Conservation (phyloP, 176 grass and related monocot species). For the Hordeum vulgare region MorexV3_pseudomolecules_assembly NC_058519.1:648068289-648068788, state of each 20-base stretch:
- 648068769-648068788: slow-evolving; percentile 95
- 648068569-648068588: slow-evolving; percentile 99
- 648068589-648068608: slow-evolving; percentile 72
- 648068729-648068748: slow-evolving; percentile 59
- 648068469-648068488: slow-evolving; percentile 85
- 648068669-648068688: slow-evolving; percentile 36
- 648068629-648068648: slow-evolving; percentile 77
- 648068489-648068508: slow-evolving; percentile 95
- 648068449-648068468: slow-evolving; percentile 79
- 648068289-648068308: slow-evolving; percentile 90
- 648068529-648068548: slow-evolving; percentile 98
- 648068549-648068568: slow-evolving; percentile 97
- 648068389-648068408: slow-evolving; percentile 89
- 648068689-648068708: slow-evolving; percentile 37
- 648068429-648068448: slow-evolving; percentile 78
- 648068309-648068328: slow-evolving; percentile 76
- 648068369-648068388: slow-evolving; percentile 70
- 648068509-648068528: slow-evolving; percentile 87
- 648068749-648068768: slow-evolving; percentile 81
- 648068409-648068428: slow-evolving; percentile 70
- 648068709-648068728: slow-evolving; percentile 38
- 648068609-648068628: slow-evolving; percentile 95
- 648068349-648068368: slow-evolving; percentile 77
- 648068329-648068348: slow-evolving; percentile 74
- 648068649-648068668: slow-evolving; percentile 47